Evolutionary conservation across 768 basidiomycete genomes (phyloP).

Genomic region (Mycena rosella): DNA sequence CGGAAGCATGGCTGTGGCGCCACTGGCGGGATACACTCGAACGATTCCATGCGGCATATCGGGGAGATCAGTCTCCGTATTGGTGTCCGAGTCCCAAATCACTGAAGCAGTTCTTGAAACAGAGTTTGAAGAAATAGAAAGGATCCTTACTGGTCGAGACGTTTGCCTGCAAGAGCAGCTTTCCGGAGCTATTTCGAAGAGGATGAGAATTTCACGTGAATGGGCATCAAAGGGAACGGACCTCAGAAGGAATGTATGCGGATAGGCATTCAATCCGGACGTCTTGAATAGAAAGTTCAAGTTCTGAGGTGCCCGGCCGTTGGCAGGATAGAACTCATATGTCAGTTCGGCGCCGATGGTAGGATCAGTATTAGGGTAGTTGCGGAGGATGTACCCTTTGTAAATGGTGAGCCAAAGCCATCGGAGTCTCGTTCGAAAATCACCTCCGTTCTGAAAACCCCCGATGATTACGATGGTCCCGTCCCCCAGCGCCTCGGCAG

Average conservation of each 20-base stretch:
- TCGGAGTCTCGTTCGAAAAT: neutral
- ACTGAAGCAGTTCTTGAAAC: constrained; percentile 43
- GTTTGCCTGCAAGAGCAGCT: constrained; percentile 88
- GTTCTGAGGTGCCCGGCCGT: constrained; percentile 58
- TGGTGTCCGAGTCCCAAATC: constrained; percentile 66
- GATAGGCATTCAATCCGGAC: constrained; percentile 84
- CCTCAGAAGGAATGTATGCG: constrained; percentile 76
- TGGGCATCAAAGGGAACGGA: neutral
- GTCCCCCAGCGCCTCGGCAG: constrained; percentile 79
- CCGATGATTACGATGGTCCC: constrained; percentile 87
- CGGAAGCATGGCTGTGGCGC: constrained; percentile 90
- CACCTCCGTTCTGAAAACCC: constrained; percentile 77
- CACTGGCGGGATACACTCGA: constrained; percentile 56
- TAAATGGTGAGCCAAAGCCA: neutral
- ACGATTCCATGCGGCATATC: constrained; percentile 80
- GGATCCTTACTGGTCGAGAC: constrained; percentile 72
- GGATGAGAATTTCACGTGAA: too few species aligned
- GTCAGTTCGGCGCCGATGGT: constrained; percentile 81
- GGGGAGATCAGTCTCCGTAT: constrained; percentile 73
- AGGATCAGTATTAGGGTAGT: constrained; percentile 76
- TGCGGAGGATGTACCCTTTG: constrained; percentile 75
- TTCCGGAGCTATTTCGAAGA: constrained; percentile 68
- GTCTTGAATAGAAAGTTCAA: constrained; percentile 79
- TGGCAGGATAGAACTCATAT: constrained; percentile 86
- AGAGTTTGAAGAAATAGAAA: constrained; percentile 29